Percentiles rank a stretch among this genome's conserved stretches.
Conservation (phyloP, 2,329 filamentous ascomycete species). For the Fusarium sp. region DNA sequence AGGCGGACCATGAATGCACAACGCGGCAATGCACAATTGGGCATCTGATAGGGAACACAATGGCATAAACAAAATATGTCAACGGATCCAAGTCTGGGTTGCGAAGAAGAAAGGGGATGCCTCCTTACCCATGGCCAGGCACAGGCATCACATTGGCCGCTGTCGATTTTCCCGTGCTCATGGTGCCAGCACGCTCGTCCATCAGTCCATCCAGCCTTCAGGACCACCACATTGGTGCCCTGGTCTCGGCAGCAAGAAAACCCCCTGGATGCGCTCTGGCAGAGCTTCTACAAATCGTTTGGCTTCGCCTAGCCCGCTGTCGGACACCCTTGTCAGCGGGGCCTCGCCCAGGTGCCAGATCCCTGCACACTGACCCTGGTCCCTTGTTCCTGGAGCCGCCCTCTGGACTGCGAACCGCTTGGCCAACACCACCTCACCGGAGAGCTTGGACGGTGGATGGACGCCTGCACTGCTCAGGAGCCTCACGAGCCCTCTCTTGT, state of each 20-base stretch:
- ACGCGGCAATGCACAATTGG: constrained; percentile 19
- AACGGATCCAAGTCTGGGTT: constrained; percentile 21
- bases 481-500: constrained; percentile 9
- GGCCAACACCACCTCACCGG: constrained; percentile 39
- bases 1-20: not conserved
- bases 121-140: constrained; percentile 24
- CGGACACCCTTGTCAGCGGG: constrained; percentile 25
- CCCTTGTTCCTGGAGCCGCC: constrained; percentile 35
- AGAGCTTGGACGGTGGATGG: constrained; percentile 36
- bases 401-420: constrained; percentile 29
- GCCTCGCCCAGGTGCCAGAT: constrained; percentile 10
- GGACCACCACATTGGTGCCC: constrained; percentile 10
- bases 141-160: constrained; percentile 38
- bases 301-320: constrained; percentile 30
- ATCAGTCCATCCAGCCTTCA: constrained; percentile 37
- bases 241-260: constrained; percentile 31
- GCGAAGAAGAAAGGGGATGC: constrained; percentile 17
- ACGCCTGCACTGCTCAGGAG: constrained; percentile 31
- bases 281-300: constrained; percentile 25
- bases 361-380: constrained; percentile 19
- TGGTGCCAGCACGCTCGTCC: constrained; percentile 32
- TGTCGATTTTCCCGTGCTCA: constrained; percentile 24
- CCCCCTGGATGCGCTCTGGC: constrained; percentile 16
- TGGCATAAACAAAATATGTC: constrained; percentile 40
- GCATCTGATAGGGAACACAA: constrained; percentile 26